Base-by-base conservation (phyloP, 176 grass and related monocot genomes). In the Alloteropsis semialata region DNA sequence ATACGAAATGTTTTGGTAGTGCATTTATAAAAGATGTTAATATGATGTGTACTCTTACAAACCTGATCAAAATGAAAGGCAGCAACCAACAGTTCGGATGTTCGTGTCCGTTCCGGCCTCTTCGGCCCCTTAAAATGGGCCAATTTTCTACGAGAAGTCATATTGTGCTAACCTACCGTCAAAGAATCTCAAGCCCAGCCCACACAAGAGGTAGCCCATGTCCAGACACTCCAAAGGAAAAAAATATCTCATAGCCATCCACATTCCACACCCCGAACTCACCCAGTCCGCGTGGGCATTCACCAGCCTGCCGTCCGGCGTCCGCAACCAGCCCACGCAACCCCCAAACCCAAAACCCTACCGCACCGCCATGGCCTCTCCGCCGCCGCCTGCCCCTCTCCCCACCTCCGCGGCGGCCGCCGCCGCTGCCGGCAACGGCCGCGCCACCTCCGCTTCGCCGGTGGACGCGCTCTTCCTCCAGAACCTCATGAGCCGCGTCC, bases 401-500 rank as follows among this genome's bases (percentile, higher is more conserved):
- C 78, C 85, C 43, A 27, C 86, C 21, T 38, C 74, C 30, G 81
- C 76, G 30, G 66, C 64, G 6, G 55, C 79, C 36, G 13, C 73
- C 39, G 75, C 62, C 4, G 69, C 64, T 5, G 85, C 5, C 17
- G 45, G 50, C 21, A 58, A 36, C 22, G 69, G 59, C 48, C 19
- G 69, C 37, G 49, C 65, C 19, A 8, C 75, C 62, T 32, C 74
- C 21, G 41, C 76, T 8, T 81, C 91, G 49, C 87, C 95, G 21
- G 87, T 90, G 74, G 97, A 99, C 58, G 76, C 89, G 13, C 83
- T 94, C 25, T 90, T 94, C 81, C 97, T 99, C 13, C 93, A 90
- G 78, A 92, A 89, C 80, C 89, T 99, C 12, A 96, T 96, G 91
- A 86, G 73, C 74, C 93, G 97, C 29, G 86, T 99, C 75, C 97